Evolutionary conservation across 2,329 filamentous ascomycete genomes (phyloP).

Genomic region (Diplodia mutila): DNA sequence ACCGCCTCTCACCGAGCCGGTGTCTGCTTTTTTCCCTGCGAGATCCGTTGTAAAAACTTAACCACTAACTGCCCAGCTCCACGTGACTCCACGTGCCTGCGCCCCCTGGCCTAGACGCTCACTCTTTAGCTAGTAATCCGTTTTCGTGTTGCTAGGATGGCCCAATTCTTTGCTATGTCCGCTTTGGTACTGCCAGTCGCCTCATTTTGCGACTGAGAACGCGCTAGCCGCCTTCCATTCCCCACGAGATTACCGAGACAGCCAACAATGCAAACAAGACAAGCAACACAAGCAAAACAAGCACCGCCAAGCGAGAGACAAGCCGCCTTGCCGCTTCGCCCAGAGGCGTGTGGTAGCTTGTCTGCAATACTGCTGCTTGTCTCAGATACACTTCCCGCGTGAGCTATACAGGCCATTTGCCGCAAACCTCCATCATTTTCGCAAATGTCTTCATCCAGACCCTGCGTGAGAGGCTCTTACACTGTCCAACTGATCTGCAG

Average conservation of each 20-base stretch:
- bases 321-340: not conserved
- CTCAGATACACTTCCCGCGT: not conserved
- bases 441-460: not conserved
- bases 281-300: not conserved
- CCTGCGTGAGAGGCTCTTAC: not conserved
- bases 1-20: not conserved
- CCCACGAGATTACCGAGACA: not conserved
- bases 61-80: not conserved
- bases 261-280: not conserved
- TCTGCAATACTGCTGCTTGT: not conserved
- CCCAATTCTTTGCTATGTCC: not conserved
- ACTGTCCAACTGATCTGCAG: not conserved
- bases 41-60: not conserved
- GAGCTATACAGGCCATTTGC: not conserved
- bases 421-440: not conserved
- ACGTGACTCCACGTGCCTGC: not conserved
- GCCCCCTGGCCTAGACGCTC: not conserved
- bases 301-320: slow-evolving; percentile 8
- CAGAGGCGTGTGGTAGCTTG: not conserved
- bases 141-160: not conserved
- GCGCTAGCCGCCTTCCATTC: slow-evolving; percentile 16
- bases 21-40: not conserved
- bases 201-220: not conserved
- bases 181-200: not conserved
- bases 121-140: not conserved